Base-by-base conservation (phyloP, 1,284 basidiomycete species). In the Cystodermella granulosa region DNA sequence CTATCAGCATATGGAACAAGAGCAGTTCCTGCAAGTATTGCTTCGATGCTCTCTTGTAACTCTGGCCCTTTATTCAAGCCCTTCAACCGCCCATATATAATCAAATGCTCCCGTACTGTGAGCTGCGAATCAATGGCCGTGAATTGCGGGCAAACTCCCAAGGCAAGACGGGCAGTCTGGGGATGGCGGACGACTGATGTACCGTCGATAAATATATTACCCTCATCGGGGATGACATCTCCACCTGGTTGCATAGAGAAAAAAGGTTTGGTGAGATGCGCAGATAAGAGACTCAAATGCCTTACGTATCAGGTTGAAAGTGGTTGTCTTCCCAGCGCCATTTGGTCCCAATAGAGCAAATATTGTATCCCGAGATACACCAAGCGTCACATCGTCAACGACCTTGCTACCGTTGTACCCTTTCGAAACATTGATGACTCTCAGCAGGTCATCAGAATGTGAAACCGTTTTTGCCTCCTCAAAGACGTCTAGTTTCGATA, bases 121-220 rank as follows among this genome's bases (percentile, higher is more conserved):
- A 91, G 65, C 51, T 87, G 80, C 4, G 79, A 70, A 51, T 90
- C 88, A 47, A 90, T 85, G 0, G 87, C 87, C 4, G 87, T 87
- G 65, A 88, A 87, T 54, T 91, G 87, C 0, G 87, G 87, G 58
- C 85, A 89, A 34, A 90, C 84, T 2, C 87, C 87, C 5, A 90
- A 75, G 4, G 77, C 73, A 4, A 82, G 72, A 38, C 84, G 74
- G 23, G 87, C 84, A 4, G 64, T 69, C 26, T 76, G 76, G 0
- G 84, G 77, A 46, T 80, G 70, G 21, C 70, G 66, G 17, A 84
- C 67, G 28, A 86, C 78, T 1, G 85, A 88, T 23, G 73, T 68
- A 1, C 76, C 79, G 42, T 77, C 75, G 55, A 90, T 83, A 42
- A 76, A 56, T 4, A 87, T 76, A 52, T 89, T 83, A 2, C 87